Evolutionary conservation across 768 basidiomycete genomes (phyloP).

Genomic region (Galerina marginata): DNA sequence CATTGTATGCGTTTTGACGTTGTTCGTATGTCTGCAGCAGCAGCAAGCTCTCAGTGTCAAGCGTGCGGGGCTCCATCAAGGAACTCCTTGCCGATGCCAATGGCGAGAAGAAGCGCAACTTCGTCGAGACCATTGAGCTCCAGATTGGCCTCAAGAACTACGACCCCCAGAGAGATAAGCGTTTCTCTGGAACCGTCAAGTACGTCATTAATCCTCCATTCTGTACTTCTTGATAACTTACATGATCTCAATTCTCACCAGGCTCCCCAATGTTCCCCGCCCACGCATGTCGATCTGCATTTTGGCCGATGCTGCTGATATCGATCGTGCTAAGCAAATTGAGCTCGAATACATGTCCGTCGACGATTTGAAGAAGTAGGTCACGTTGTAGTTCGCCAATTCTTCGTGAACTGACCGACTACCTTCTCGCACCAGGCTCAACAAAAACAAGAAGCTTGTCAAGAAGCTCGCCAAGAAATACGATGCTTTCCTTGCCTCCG

Average conservation of each 20-base stretch:
- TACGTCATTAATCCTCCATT: constrained; percentile 38
- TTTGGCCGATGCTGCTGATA: constrained; percentile 98
- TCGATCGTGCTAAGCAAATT: constrained; percentile 98
- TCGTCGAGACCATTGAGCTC: constrained; percentile 94
- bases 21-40: constrained; percentile 15
- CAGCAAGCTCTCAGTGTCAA: constrained; percentile 97
- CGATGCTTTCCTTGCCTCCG: constrained; percentile 98
- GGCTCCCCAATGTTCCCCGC: constrained; percentile 95
- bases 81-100: constrained; percentile 84
- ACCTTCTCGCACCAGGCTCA: constrained; percentile 62
- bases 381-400: background rate
- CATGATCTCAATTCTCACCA: constrained; percentile 36
- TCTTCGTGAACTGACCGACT: background rate
- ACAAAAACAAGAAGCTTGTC: constrained; percentile 99
- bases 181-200: constrained; percentile 99
- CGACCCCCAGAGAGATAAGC: constrained; percentile 99
- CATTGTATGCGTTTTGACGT: background rate
- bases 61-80: constrained; percentile 98
- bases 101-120: constrained; percentile 92
- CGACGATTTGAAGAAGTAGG: constrained; percentile 98
- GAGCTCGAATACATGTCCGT: constrained; percentile 99
- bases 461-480: constrained; percentile 99
- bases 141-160: constrained; percentile 99
- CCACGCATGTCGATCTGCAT: constrained; percentile 99
- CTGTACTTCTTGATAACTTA: constrained; percentile 10